Conservation (phyloP, 305 asterid species). For the Fraxinus platypoda region DNA sequence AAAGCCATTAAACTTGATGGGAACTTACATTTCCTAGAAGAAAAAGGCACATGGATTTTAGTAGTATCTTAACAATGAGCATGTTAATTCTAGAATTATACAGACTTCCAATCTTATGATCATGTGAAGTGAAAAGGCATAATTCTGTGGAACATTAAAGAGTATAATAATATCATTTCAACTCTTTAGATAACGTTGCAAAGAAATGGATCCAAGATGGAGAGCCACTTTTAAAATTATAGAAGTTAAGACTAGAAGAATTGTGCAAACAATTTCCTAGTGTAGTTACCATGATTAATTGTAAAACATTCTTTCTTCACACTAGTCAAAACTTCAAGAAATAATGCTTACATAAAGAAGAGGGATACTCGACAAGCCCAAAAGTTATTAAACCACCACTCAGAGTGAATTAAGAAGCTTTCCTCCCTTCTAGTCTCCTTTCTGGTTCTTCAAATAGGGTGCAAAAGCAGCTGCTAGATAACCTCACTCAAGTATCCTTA, state of each 20-base stretch:
- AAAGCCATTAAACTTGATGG: not conserved
- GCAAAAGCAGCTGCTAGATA: not conserved
- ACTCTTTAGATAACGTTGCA: not conserved
- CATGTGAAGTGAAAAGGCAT: not conserved
- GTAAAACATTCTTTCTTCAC: not conserved
- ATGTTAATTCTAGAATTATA: not conserved
- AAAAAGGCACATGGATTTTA: not conserved
- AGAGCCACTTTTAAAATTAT: not conserved
- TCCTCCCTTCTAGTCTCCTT: not conserved
- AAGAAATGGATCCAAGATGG: not conserved
- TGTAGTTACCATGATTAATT: not conserved
- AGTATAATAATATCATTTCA: not conserved
- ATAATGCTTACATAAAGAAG: not conserved
- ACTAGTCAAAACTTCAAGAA: not conserved
- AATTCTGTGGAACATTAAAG: not conserved
- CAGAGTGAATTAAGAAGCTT: not conserved
- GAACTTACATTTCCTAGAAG: not conserved
- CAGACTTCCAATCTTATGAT: not conserved
- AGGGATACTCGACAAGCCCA: not conserved
- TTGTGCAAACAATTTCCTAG: not conserved
- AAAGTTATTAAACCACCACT: not conserved
- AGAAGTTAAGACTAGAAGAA: not conserved
- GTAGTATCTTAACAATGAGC: not conserved
- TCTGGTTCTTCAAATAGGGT: not conserved
- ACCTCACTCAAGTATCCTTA: not conserved